Evolutionary conservation across 2,329 filamentous ascomycete species (phyloP).

Genomic region (Metarhizium guizhouense): DNA sequence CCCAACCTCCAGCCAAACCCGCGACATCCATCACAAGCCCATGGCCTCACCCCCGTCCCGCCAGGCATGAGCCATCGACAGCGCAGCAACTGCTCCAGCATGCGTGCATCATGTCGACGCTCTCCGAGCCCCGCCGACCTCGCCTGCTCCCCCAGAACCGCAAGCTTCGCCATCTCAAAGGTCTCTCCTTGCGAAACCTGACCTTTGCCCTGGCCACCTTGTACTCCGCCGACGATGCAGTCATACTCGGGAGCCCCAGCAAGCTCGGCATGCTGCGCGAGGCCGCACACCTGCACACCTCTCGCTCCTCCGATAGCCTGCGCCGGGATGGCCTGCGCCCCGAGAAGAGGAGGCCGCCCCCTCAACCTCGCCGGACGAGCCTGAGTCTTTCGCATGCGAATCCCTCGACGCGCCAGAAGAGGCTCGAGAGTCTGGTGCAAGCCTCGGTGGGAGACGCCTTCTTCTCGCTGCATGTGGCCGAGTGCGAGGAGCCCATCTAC

Average conservation of each 20-base stretch:
- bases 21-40: too few relatives aligned
- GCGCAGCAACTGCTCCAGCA: constrained; percentile 6
- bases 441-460: constrained; percentile 76
- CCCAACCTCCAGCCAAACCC: too few relatives aligned
- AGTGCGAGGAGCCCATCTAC: constrained; percentile 67
- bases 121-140: constrained; percentile 33
- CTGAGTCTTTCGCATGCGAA: constrained; percentile 37
- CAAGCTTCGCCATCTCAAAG: constrained; percentile 78
- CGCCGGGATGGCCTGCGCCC: constrained; percentile 6
- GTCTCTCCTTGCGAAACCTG: constrained; percentile 80
- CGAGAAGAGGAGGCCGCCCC: constrained; percentile 8
- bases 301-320: constrained; percentile 32
- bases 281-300: constrained; percentile 40
- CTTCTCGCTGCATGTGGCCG: constrained; percentile 70
- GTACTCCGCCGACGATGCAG: constrained; percentile 71
- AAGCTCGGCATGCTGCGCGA: constrained; percentile 51
- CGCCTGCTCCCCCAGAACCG: constrained; percentile 65
- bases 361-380: constrained; percentile 36
- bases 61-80: background rate
- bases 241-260: constrained; percentile 59
- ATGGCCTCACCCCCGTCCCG: too few relatives aligned
- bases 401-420: constrained; percentile 55
- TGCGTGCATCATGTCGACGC: constrained; percentile 22
- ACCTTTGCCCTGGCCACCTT: constrained; percentile 51
- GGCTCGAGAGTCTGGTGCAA: constrained; percentile 63